Conservation (phyloP, 768 basidiomycete genomes). For the Dentipellis sp. region DNA sequence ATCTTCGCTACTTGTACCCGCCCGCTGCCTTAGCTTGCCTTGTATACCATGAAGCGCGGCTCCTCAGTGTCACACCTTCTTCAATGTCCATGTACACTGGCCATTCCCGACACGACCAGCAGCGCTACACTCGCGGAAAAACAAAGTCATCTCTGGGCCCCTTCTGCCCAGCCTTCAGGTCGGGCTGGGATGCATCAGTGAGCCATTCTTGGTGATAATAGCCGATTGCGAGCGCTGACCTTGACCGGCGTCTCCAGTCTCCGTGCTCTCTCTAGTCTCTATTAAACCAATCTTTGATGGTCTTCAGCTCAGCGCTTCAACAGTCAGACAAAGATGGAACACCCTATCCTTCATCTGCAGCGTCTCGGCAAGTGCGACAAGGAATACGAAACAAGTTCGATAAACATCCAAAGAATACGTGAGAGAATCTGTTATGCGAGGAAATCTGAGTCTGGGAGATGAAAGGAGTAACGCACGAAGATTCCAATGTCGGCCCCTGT, state of each 20-base stretch:
- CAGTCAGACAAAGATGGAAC: not conserved
- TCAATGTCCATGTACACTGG: conserved; percentile 12
- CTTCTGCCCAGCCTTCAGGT: conserved; percentile 4
- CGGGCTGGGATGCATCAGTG: conserved; percentile 4
- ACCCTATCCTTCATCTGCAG: not conserved
- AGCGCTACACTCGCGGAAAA: conserved; percentile 19
- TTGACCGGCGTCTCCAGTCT: not conserved
- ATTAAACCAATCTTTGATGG: not conserved
- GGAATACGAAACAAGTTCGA: conserved; percentile 4
- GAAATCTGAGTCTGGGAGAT: conserved; percentile 18
- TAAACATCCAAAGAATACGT: conserved; percentile 12
- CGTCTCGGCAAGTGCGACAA: conserved; percentile 2
- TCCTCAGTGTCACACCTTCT: not conserved
- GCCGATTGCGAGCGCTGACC: not conserved
- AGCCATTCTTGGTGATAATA: conserved; percentile 5
- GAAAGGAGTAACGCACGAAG: conserved; percentile 18
- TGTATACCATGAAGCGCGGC: not conserved
- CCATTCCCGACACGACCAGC: conserved; percentile 20
- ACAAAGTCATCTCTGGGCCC: conserved; percentile 8
- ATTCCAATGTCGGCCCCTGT: conserved; percentile 20
- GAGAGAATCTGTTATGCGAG: conserved; percentile 7
- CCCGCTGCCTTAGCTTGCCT: not conserved
- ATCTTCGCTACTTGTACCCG: conserved; percentile 4
- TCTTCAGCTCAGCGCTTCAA: conserved; percentile 1
- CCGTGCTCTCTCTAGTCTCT: not conserved